These are phyloP conservation scores for Talaromyces adpressus DNA, from an alignment of 495 filamentous ascomycete genomes.

Conservation along the genomic window DNA sequence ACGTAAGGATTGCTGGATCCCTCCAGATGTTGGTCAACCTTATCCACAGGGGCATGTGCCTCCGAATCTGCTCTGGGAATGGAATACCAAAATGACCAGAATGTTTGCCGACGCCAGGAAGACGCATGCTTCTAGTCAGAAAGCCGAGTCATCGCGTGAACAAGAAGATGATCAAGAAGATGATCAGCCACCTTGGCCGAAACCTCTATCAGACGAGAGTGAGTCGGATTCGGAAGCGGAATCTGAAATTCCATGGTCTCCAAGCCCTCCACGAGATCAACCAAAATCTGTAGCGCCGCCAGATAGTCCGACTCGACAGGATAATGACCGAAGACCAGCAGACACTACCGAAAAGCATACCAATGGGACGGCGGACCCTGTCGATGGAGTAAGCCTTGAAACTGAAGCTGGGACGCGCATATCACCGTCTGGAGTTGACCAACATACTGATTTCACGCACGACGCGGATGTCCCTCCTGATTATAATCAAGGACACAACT, in stretches of 20 bases:
- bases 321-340: neutral
- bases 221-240: constrained; percentile 11
- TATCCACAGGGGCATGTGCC: constrained; percentile 29
- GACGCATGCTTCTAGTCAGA: constrained; percentile 8
- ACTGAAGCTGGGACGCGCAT: neutral
- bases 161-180: neutral
- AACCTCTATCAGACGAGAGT: neutral
- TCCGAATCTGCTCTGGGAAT: constrained; percentile 21
- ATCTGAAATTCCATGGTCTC: constrained; percentile 9
- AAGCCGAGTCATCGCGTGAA: constrained; percentile 17
- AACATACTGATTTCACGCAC: constrained; percentile 12
- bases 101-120: constrained; percentile 11
- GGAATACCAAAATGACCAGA: constrained; percentile 32
- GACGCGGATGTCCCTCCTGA: constrained; percentile 2
- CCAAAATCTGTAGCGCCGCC: constrained; percentile 1
- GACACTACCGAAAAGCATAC: neutral
- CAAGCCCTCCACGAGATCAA: constrained; percentile 2
- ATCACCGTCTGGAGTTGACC: neutral
- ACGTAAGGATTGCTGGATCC: constrained; percentile 37
- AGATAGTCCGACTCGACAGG: neutral
- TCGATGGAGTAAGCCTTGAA: neutral
- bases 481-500: neutral
- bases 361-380: neutral
- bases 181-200: neutral
- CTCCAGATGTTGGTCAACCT: constrained; percentile 20